Conservation (phyloP, 768 basidiomycete genomes). For the Mycena amicta region DNA sequence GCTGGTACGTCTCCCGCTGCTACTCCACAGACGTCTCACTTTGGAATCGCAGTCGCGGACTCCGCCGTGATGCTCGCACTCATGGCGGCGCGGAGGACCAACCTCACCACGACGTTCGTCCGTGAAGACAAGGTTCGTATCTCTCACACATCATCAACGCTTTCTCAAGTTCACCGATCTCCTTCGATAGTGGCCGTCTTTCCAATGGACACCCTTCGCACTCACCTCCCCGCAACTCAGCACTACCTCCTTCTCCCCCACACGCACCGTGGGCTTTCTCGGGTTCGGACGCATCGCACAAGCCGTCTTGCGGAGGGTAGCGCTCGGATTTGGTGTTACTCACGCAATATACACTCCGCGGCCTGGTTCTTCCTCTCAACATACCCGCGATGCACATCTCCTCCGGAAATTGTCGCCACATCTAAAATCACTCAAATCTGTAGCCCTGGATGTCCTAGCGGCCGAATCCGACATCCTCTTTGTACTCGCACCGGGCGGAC, state of each 20-base stretch:
- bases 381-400: slow-evolving; percentile 38
- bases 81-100: slow-evolving; percentile 72
- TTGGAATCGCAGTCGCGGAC: slow-evolving; percentile 74
- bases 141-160: too few species aligned
- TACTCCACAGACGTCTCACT: neutral
- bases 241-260: slow-evolving; percentile 48
- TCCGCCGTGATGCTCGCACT: slow-evolving; percentile 86
- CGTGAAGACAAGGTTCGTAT: too few species aligned
- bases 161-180: neutral
- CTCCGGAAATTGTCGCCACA: slow-evolving; percentile 23
- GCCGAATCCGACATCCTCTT: slow-evolving; percentile 76
- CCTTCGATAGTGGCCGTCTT: slow-evolving; percentile 69
- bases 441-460: slow-evolving; percentile 71
- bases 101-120: neutral
- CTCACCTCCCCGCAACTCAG: slow-evolving; percentile 88
- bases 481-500: too few species aligned
- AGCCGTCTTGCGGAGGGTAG: slow-evolving; percentile 73
- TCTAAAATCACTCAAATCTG: slow-evolving; percentile 51
- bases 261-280: slow-evolving; percentile 82
- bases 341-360: slow-evolving; percentile 68
- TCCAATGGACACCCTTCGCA: slow-evolving; percentile 80
- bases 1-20: slow-evolving; percentile 55
- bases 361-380: slow-evolving; percentile 41
- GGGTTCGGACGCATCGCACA: slow-evolving; percentile 96
- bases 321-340: slow-evolving; percentile 76